A percentile compares a stretch with the other conserved stretches of the same genome.
phyloP scores from a whole-genome alignment of 192 early-diverging fungal genomes.

The Rhizophagus prolifer region DNA sequence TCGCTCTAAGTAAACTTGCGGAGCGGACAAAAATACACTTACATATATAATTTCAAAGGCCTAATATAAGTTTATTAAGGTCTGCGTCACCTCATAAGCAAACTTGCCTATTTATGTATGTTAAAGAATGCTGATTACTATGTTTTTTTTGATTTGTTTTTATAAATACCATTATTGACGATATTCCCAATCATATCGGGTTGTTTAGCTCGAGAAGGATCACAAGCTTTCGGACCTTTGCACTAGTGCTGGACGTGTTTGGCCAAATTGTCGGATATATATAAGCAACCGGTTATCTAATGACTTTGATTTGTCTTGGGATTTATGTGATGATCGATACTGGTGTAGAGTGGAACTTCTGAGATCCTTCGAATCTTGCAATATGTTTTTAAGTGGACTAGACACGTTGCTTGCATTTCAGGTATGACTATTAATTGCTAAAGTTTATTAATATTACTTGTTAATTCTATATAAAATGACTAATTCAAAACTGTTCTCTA shows the following conservation, averaged over 20 bases:
- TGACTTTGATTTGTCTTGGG: constrained; percentile 8
- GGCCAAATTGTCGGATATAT: constrained; percentile 15
- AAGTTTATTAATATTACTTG: constrained; percentile 1
- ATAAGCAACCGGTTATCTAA: background rate
- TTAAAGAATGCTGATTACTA: background rate
- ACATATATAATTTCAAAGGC: no score
- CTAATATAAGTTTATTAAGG: no score
- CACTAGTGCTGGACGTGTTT: constrained; percentile 22
- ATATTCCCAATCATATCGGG: constrained; percentile 29
- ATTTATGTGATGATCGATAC: constrained; percentile 24
- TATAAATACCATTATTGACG: constrained; percentile 20
- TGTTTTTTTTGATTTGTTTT: background rate
- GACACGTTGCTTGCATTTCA: constrained; percentile 15
- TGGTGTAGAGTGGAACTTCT: constrained; percentile 19
- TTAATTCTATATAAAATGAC: constrained; percentile 18
- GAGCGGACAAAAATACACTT: no score
- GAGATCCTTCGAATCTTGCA: constrained; percentile 24
- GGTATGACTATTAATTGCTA: constrained; percentile 17
- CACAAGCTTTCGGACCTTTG: constrained; percentile 28
- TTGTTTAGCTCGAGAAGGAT: constrained; percentile 29
- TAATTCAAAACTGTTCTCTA: constrained; percentile 25
- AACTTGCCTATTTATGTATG: constrained; percentile 10
- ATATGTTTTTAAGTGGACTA: constrained; percentile 19
- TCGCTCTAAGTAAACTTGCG: no score
- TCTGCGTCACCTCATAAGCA: constrained; percentile 24